Percentiles rank a stretch among this genome's conserved stretches.
Evolutionary conservation across 352 stramenopile genomes (phyloP).

Genomic region (Pythium graminicola): DNA sequence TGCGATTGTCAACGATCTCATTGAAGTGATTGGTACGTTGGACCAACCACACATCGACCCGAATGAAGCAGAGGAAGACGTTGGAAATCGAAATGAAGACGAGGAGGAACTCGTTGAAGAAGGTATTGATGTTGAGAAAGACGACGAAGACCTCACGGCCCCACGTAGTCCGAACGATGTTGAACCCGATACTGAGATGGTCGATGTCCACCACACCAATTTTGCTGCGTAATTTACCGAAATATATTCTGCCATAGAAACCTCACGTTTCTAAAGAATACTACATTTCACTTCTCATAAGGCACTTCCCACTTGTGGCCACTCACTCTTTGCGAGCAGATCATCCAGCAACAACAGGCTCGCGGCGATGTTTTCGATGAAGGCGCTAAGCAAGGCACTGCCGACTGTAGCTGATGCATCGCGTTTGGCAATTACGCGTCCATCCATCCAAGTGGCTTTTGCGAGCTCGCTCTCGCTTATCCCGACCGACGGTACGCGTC

Average conservation of each 20-base stretch:
- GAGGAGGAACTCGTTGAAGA: conserved; percentile 2
- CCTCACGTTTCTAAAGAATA: not conserved
- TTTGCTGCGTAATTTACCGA: conserved; percentile 12
- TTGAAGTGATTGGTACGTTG: conserved; percentile 38
- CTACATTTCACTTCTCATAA: conserved; percentile 11
- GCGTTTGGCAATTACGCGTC: not conserved
- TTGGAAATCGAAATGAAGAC: not conserved
- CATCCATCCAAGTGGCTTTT: conserved; percentile 21
- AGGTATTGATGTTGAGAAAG: not conserved
- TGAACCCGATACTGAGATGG: not conserved
- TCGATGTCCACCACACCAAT: conserved; percentile 4
- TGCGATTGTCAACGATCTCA: conserved; percentile 51
- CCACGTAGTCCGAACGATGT: not conserved
- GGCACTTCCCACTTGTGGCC: conserved; percentile 20
- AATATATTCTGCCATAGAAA: conserved; percentile 14
- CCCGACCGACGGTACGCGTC: conserved; percentile 52
- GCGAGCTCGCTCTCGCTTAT: conserved; percentile 49
- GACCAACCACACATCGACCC: not conserved
- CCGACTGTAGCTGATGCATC: conserved; percentile 23
- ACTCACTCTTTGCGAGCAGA: conserved; percentile 12
- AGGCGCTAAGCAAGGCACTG: conserved; percentile 47
- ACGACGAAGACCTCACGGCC: not conserved
- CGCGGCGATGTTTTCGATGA: conserved; percentile 28
- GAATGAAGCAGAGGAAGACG: conserved; percentile 6
- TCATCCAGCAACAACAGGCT: not conserved